Evolutionary conservation across 768 basidiomycete species (phyloP).

Genomic region (Podaxis sp.): DNA sequence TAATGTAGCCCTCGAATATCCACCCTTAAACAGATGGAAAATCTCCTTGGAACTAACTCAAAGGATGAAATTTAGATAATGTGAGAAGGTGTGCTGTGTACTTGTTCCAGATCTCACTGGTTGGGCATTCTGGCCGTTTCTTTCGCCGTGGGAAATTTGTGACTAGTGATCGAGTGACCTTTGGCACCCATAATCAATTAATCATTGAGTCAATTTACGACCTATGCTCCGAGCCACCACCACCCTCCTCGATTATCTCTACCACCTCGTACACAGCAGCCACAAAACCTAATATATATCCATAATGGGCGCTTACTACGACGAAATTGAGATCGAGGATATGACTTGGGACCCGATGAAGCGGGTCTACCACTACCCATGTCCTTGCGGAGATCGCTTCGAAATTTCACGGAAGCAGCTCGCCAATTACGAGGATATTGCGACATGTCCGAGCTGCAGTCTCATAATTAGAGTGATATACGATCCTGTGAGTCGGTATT

Average conservation of each 20-base stretch:
- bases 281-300: neutral
- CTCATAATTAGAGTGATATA: constrained; percentile 89
- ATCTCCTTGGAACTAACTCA: too few relatives aligned
- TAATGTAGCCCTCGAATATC: too few relatives aligned
- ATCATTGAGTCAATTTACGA: neutral
- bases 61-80: too few relatives aligned
- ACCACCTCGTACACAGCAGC: neutral
- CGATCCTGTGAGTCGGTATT: constrained; percentile 72
- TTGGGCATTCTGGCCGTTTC: too few relatives aligned
- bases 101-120: too few relatives aligned
- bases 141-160: too few relatives aligned
- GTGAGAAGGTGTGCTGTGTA: too few relatives aligned
- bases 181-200: neutral
- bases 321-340: constrained; percentile 97
- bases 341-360: constrained; percentile 87
- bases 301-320: constrained; percentile 85
- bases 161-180: neutral
- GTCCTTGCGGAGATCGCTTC: constrained; percentile 97
- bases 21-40: too few relatives aligned
- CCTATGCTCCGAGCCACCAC: neutral
- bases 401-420: constrained; percentile 88
- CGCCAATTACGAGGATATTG: constrained; percentile 86
- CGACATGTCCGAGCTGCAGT: constrained; percentile 95
- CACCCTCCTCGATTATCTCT: neutral
- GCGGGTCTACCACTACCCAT: constrained; percentile 91